phyloP scores from a whole-genome alignment of 176 grass and related monocot species.

The Oryza meridionalis region DNA sequence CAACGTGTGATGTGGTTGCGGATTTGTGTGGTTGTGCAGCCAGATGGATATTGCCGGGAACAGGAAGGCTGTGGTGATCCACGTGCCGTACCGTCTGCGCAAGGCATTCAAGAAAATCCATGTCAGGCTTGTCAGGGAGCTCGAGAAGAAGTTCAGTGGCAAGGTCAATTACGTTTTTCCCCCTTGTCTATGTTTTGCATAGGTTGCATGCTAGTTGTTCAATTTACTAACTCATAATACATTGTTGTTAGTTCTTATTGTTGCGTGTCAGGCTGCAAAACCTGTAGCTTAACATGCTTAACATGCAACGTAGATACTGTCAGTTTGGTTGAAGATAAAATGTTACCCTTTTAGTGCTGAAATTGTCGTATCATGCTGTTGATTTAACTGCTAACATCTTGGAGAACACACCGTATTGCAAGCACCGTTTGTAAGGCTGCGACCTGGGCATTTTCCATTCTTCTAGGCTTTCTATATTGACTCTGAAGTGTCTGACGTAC shows the following conservation, averaged over 20 bases:
- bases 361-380: too few species aligned
- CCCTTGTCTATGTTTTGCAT: not conserved
- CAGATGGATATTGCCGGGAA: conserved; percentile 81
- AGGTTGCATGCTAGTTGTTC: not conserved
- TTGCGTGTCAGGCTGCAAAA: not conserved
- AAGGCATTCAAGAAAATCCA: conserved; percentile 95
- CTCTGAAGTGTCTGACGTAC: not conserved
- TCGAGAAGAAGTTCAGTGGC: conserved; percentile 98
- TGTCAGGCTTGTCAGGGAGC: conserved; percentile 84
- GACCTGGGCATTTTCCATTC: not conserved
- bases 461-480: not conserved
- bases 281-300: not conserved
- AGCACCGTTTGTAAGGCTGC: not conserved
- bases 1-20: not conserved
- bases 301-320: not conserved
- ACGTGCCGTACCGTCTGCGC: conserved; percentile 82
- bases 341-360: too few species aligned
- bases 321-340: not conserved
- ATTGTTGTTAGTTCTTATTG: not conserved
- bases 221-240: too few species aligned
- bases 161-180: conserved; percentile 50
- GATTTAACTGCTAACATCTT: too few species aligned
- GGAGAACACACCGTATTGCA: too few species aligned
- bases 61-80: conserved; percentile 87
- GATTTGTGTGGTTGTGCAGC: conserved; percentile 30